Percentiles rank a stretch among this genome's conserved stretches.
Conservation (phyloP, 441 rosid genomes). For the Erodium texanum region DNA sequence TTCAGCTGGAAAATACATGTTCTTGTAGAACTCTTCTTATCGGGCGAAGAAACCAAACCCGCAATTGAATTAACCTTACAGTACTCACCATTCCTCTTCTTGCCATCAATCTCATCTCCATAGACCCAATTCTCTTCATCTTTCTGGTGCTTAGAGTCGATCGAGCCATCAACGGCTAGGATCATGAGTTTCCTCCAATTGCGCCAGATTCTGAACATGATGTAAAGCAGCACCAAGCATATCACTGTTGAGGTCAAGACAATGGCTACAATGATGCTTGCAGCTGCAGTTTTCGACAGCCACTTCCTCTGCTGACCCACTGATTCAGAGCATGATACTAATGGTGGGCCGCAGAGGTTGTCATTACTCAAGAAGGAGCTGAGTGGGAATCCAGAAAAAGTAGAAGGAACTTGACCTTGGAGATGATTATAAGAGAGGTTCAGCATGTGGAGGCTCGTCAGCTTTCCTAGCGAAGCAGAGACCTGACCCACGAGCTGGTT, state of each 20-base stretch:
- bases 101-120: conserved; percentile 14
- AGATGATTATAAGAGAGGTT: conserved; percentile 73
- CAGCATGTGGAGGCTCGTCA: conserved; percentile 65
- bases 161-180: conserved; percentile 22
- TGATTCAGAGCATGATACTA: conserved; percentile 31
- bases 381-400: conserved; percentile 48
- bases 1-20: conserved; percentile 20
- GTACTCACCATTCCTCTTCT: conserved; percentile 18
- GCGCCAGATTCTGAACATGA: conserved; percentile 62
- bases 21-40: conserved; percentile 4
- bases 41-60: conserved; percentile 7
- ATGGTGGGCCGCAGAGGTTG: conserved; percentile 57
- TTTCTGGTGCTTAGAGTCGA: conserved; percentile 25
- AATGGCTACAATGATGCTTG: conserved; percentile 40
- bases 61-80: conserved; percentile 16
- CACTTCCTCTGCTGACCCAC: conserved; percentile 20
- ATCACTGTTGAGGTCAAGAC: conserved; percentile 48
- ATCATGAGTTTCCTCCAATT: conserved; percentile 47
- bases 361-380: conserved; percentile 51
- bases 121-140: conserved; percentile 15
- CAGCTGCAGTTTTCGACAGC: conserved; percentile 37
- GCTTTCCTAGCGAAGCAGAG: conserved; percentile 52
- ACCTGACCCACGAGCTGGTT: conserved; percentile 60
- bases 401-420: conserved; percentile 47
- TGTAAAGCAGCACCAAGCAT: conserved; percentile 51